Evolutionary conservation across 164 flowering plant genomes (phyloP).

Genomic region (Pachysandra terminalis): DNA sequence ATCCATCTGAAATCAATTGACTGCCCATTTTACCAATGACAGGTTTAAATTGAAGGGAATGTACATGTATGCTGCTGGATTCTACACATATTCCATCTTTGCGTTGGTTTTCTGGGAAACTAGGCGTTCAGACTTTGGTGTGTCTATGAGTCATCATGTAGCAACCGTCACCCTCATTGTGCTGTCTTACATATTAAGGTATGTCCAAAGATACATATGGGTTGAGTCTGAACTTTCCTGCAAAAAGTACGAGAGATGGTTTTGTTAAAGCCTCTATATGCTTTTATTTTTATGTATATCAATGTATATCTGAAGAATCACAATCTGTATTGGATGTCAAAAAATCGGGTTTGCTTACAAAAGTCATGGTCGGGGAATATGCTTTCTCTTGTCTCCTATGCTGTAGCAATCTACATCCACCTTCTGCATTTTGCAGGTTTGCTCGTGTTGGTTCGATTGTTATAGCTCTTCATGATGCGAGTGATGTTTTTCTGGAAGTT

Average conservation of each 20-base stretch:
- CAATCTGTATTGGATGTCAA: not conserved
- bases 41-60: constrained; percentile 82
- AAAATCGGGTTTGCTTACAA: not conserved
- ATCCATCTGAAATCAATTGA: constrained; percentile 2
- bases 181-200: constrained; percentile 81
- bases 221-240: not conserved
- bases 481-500: constrained; percentile 84
- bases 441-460: constrained; percentile 89
- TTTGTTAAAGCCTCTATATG: not conserved
- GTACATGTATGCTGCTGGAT: constrained; percentile 87
- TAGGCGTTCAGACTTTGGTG: constrained; percentile 93
- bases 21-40: constrained; percentile 18
- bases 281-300: too few relatives aligned
- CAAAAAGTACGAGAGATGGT: not conserved
- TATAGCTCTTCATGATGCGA: constrained; percentile 96
- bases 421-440: constrained; percentile 51
- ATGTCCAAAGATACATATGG: constrained; percentile 3
- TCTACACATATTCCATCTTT: constrained; percentile 85
- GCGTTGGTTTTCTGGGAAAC: constrained; percentile 96
- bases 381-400: not conserved
- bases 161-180: constrained; percentile 74
- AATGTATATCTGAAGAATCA: not conserved
- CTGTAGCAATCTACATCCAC: not conserved
- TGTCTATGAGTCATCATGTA: constrained; percentile 91
- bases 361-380: not conserved